Evolutionary conservation across 176 grass and related monocot genomes (phyloP).

Genomic region (Triticum monococcum): DNA sequence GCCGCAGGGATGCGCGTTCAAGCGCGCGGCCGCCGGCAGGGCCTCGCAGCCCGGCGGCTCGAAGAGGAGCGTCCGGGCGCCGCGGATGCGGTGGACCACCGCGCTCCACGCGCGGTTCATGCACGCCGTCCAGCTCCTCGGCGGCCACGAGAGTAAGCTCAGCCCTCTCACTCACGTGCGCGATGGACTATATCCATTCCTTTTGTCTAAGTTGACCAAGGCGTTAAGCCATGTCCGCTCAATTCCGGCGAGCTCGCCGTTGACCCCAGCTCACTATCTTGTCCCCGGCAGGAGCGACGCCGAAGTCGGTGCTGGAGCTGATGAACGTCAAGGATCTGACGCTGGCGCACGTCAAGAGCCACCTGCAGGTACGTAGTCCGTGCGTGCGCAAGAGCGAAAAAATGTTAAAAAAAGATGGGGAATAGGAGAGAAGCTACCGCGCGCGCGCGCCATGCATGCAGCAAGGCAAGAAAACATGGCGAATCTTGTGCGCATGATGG

Average conservation of each 20-base stretch:
- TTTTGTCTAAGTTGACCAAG: neutral
- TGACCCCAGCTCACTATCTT: neutral
- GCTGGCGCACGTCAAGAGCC: constrained; percentile 98
- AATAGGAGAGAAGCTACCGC: constrained; percentile 15
- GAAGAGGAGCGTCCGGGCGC: constrained; percentile 76
- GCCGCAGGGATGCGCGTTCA: constrained; percentile 55
- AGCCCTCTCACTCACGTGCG: neutral
- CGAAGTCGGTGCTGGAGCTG: constrained; percentile 97
- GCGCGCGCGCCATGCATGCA: constrained; percentile 3
- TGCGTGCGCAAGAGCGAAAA: neutral
- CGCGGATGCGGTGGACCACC: constrained; percentile 95
- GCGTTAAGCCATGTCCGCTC: neutral
- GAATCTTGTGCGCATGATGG: constrained; percentile 40
- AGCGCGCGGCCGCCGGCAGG: constrained; percentile 39
- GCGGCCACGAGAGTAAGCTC: constrained; percentile 92
- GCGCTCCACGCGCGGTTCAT: constrained; percentile 87
- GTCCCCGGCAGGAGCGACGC: constrained; percentile 75
- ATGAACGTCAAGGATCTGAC: constrained; percentile 99
- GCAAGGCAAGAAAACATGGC: constrained; percentile 8
- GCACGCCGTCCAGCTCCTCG: constrained; percentile 94
- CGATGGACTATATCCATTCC: neutral
- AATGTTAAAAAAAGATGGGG: neutral
- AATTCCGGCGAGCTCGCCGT: constrained; percentile 27
- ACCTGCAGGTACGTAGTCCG: constrained; percentile 88
- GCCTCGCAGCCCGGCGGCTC: constrained; percentile 22